These are phyloP conservation scores for Pseudevernia furfuracea DNA, from an alignment of 495 filamentous ascomycete species.

Conservation along the genomic window DNA sequence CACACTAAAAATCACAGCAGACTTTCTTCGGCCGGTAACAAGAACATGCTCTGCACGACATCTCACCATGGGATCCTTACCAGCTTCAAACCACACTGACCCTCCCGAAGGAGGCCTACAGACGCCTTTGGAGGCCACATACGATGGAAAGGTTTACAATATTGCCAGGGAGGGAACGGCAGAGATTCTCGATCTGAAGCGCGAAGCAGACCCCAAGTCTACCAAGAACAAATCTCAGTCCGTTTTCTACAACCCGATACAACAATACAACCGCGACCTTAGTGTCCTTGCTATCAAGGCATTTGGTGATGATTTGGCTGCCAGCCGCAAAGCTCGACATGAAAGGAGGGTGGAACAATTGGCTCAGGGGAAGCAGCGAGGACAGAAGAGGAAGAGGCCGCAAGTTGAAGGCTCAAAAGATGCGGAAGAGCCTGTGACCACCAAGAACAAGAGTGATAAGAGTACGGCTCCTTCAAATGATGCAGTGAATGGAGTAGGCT, in stretches of 20 bases:
- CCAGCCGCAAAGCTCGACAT: slow-evolving; percentile 30
- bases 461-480: not conserved
- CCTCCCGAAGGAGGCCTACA: not conserved
- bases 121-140: not conserved
- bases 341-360: slow-evolving; percentile 27
- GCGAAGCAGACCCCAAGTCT: slow-evolving; percentile 36
- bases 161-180: slow-evolving; percentile 64
- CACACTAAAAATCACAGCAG: not conserved
- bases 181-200: slow-evolving; percentile 53
- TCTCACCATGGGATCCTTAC: slow-evolving; percentile 6
- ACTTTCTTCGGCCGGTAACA: not conserved
- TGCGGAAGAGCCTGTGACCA: slow-evolving; percentile 13
- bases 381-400: slow-evolving; percentile 28
- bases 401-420: slow-evolving; percentile 9
- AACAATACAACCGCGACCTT: slow-evolving; percentile 96
- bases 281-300: slow-evolving; percentile 84
- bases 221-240: slow-evolving; percentile 46
- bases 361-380: slow-evolving; percentile 14
- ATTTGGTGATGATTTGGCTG: slow-evolving; percentile 61
- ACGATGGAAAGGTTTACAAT: slow-evolving; percentile 50
- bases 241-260: slow-evolving; percentile 98
- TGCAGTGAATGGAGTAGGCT: not conserved
- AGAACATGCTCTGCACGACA: slow-evolving; percentile 6
- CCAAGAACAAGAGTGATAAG: not conserved
- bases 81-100: not conserved